Evolutionary conservation across 2,329 filamentous ascomycete genomes (phyloP), one percentile per base, ranked within the genome.

Genomic region (Talaromyces sp.): DNA sequence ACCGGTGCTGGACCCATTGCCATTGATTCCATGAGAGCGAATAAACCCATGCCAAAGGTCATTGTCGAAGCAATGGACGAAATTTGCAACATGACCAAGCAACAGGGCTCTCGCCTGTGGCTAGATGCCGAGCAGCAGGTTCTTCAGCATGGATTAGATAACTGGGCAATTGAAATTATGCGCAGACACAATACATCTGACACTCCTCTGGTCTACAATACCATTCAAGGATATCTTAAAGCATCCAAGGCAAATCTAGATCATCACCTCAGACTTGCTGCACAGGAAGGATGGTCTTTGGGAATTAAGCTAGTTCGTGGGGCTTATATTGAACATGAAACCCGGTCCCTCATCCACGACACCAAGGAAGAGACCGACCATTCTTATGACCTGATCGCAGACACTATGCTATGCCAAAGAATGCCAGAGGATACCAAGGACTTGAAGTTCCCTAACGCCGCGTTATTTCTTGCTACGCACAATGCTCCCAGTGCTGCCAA

Each of bases 401-500:
- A 75, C 20, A 75, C 75, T 5, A 70, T 83, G 16, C 70, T 84
- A 19, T 72, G 70, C 32, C 72, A 73, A 41, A 59, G 68, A 2
- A 60, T 69, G 45, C 77, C 75, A 60, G 70, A 69, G 24, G 55
- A 66, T 22, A 50, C 67, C 8, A 43, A 53, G 6, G 19, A 47
- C 7, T 44, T 62, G 14, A 22, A 42, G 4, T 63, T 68, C 39
- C 61, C 62, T 0, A 51, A 67, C 6, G 67, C 78, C 36, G 72
- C 77, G 46, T 73, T 83, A 36, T 72, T 83, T 41, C 74, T 83
- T 24, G 80, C 80, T 17, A 80, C 80, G 0, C 80, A 83, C 69
- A 83, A 83, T 62, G 68, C 72, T 4, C 64, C 66, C 24, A 77
- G 77, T 9, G 74, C 81, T 43, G 58, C 71, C 8, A 71, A 72